Evolutionary conservation across 257 asterid genomes (phyloP).

Genomic region (Solanum commersonii): DNA sequence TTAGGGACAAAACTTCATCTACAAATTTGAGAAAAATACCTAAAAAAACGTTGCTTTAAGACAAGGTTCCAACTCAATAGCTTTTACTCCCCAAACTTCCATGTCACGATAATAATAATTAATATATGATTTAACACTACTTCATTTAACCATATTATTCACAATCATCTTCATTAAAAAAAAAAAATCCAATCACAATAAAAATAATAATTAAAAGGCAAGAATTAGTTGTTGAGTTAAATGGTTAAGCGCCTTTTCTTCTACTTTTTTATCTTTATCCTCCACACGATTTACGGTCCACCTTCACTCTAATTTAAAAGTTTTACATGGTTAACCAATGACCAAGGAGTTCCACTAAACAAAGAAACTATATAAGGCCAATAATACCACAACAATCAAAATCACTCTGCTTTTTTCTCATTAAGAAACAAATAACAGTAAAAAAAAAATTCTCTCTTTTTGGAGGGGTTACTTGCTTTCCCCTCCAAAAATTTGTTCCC

Average conservation of each 20-base stretch:
- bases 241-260: not conserved
- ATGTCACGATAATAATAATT: not conserved
- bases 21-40: not conserved
- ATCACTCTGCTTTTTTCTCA: not conserved
- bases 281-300: not conserved
- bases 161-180: too few species aligned
- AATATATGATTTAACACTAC: not conserved
- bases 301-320: not conserved
- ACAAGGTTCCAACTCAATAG: not conserved
- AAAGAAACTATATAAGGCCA: not conserved
- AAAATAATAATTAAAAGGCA: not conserved
- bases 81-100: not conserved
- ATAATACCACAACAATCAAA: not conserved
- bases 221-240: not conserved
- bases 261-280: not conserved
- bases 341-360: not conserved
- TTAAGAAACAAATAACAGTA: not conserved
- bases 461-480: constrained; percentile 1
- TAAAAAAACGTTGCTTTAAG: not conserved
- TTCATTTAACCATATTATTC: not conserved
- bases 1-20: not conserved
- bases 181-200: too few species aligned
- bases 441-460: not conserved
- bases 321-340: not conserved
- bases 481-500: not conserved